A percentile compares a stretch with the other conserved stretches of the same genome.
Evolutionary conservation across 352 stramenopile genomes (phyloP).

Genomic region (Phytophthora pseudosyringae): DNA sequence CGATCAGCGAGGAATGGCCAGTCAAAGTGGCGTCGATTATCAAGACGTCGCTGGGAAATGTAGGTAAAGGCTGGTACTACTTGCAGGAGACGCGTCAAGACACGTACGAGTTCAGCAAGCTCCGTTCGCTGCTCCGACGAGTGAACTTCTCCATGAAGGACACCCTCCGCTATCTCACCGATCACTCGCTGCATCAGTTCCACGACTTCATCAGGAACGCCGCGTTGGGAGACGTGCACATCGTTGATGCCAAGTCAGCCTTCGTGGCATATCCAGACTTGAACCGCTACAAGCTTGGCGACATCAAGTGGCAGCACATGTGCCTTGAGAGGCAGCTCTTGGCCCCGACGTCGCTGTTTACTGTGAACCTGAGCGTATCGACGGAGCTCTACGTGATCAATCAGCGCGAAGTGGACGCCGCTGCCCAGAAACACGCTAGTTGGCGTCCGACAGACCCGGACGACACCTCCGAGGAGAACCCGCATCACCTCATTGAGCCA

Average conservation of each 20-base stretch:
- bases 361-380: conserved; percentile 73
- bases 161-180: conserved; percentile 73
- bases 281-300: conserved; percentile 60
- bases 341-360: conserved; percentile 70
- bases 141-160: conserved; percentile 89
- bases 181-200: conserved; percentile 79
- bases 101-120: conserved; percentile 90
- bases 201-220: conserved; percentile 70
- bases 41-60: conserved; percentile 70
- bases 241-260: conserved; percentile 72
- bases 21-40: conserved; percentile 75
- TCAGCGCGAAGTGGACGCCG: conserved; percentile 68
- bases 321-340: conserved; percentile 74
- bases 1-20: conserved; percentile 85
- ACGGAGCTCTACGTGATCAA: conserved; percentile 81
- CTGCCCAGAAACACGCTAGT: conserved; percentile 48
- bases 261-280: conserved; percentile 77
- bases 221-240: conserved; percentile 65
- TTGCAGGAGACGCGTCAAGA: conserved; percentile 84
- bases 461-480: conserved; percentile 67
- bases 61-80: conserved; percentile 89
- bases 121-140: conserved; percentile 71
- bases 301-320: conserved; percentile 83
- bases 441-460: conserved; percentile 79
- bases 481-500: conserved; percentile 50